Base-by-base conservation (phyloP, 306 rosid genomes). In the Cucumis melo region DNA sequence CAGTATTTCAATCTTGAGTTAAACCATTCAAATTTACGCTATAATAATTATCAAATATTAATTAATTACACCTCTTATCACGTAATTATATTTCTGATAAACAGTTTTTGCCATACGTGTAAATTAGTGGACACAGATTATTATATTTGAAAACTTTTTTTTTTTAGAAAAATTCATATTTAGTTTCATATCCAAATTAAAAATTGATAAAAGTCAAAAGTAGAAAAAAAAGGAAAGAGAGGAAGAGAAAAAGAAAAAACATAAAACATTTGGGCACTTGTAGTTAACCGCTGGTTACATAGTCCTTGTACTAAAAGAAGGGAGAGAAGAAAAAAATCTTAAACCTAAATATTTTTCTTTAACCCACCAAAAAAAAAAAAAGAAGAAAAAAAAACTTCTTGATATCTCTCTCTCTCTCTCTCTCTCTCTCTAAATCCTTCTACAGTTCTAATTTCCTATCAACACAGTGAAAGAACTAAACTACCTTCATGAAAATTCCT, bases 251-350 rank as follows among this genome's bases (percentile, higher is more conserved):
- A 1, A 12, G 50, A 10, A 64, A 64, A 67, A 67, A 23, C 53
- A 70, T 7, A 23, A 46, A 46, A 70, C 58, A 70, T 70, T 50
- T 27, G 60, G 75, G 44, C 16, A 72, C 44, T 72, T 27, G 24
- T 17, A 48, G 76, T 50, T 72, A 72, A 72, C 38, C 46, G 24
- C 44, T 50, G 76, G 76, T 27, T 50, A 72, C 76, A 72, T 48
- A 27, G 76, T 72, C 76, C 27, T 70, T 67, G 23, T 72, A 60
- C 76, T 50, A 48, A 67, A 72, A 23, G 41, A 48, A 27, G 60
- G 60, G 36, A 72, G 60, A 72, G 60, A 23, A 44, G 27, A 23
- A 53, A 48, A 46, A 53, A 17, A 53, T 61, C 57, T 23, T 10
- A 44, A 2, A 9, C 72, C 75, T 23, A 70, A 29, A 67, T 24